Evolutionary conservation across 78 protist genomes (phyloP), one percentile per base, ranked within the genome.

Genomic region (Guillardia theta): DNA sequence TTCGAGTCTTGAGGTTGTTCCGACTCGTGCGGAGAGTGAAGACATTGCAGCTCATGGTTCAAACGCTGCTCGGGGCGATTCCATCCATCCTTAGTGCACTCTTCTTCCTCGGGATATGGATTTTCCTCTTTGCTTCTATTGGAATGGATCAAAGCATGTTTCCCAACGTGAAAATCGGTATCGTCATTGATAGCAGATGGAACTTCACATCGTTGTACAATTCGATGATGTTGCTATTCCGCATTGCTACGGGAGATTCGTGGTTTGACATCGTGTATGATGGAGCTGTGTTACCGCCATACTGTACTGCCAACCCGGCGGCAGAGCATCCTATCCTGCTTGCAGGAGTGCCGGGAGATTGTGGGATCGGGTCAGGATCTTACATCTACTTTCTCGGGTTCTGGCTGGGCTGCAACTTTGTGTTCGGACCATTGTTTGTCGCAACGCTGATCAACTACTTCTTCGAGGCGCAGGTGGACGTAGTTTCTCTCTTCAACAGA

Each of bases 401-500:
- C 6, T 70, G 83, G 83, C 1, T 70, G 27, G 83, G 83, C n/a
- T 70, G 83, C 41, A 70, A 70, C 83, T 70, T 22, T 43, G 36
- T 70, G 5, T 70, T 70, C 41, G 46, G n/a, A 3, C 83, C 83
- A 24, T 43, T 70, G n/a, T 70, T 70, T 33, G 83, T 70, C 6
- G 83, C 83, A 22, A 70, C 83, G 41, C 83, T 70, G n/a, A 70
- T 70, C 83, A 43, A 70, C 41, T 70, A 70, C 83, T 70, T 70
- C 41, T 70, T 43, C 41, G 83, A 70, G 36, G 33, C 83, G 0
- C 83, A 70, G 6, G 36, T 24, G 4, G 41, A 70, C 41, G 22
- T 15, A 12, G 0, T 43, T 18, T 70, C 83, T 1, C 83, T 70
- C 6, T 70, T 70, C 41, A 70, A 12, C 83, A 43, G 41, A 15